Evolutionary conservation across 2,329 filamentous ascomycete species (phyloP).

Genomic region (Passalora sequoiae): DNA sequence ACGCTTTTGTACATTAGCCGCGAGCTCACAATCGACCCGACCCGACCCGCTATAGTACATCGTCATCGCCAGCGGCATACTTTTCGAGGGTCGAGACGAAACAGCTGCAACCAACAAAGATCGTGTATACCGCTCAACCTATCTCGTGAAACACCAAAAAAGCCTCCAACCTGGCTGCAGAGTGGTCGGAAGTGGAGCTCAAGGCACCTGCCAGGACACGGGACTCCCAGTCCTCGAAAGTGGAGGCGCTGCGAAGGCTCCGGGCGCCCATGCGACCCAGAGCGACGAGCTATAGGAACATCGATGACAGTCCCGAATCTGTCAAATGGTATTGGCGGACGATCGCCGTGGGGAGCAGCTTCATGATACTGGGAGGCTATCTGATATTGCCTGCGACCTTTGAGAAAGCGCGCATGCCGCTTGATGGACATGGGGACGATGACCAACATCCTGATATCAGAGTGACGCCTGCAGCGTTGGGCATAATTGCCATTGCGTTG

Average conservation of each 20-base stretch:
- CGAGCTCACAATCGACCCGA: neutral
- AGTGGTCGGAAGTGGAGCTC: neutral
- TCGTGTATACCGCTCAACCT: neutral
- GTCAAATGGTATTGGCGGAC: constrained; percentile 47
- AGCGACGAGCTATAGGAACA: constrained; percentile 27
- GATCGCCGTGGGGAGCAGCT: constrained; percentile 40
- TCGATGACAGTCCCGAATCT: constrained; percentile 26
- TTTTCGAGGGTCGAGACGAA: no score
- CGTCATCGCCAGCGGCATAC: no score
- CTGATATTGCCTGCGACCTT: constrained; percentile 47
- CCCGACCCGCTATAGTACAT: no score
- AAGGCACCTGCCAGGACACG: neutral
- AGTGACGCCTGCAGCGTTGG: constrained; percentile 38
- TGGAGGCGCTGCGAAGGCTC: constrained; percentile 23
- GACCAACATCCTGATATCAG: constrained; percentile 32
- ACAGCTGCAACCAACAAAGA: neutral
- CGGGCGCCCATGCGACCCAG: constrained; percentile 24
- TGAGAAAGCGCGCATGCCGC: constrained; percentile 23
- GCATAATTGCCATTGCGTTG: constrained; percentile 45
- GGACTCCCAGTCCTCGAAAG: constrained; percentile 11
- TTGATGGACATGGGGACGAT: neutral
- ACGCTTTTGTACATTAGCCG: neutral
- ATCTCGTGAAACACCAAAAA: neutral
- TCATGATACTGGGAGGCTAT: constrained; percentile 48
- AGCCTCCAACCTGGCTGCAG: neutral